Percentiles rank a stretch among this genome's conserved stretches.
These are phyloP conservation scores for Ambrosiella beaveri DNA, from an alignment of 2,329 filamentous ascomycete genomes.

Conservation along the genomic window DNA sequence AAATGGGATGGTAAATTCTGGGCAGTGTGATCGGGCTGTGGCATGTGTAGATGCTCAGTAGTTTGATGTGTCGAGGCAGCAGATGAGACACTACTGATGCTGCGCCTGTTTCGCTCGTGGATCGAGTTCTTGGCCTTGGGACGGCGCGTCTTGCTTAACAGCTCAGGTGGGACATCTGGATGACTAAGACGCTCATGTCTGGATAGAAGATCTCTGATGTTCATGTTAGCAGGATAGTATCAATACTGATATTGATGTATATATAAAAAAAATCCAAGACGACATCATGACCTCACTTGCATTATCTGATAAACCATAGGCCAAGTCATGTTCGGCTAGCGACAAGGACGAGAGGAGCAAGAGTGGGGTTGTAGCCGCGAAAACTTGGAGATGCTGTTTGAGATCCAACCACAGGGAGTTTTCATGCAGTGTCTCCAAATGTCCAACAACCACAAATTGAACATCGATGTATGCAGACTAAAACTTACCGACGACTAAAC, in stretches of 20 bases:
- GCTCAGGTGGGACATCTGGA: conserved; percentile 25
- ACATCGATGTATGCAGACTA: neutral
- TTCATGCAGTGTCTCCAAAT: neutral
- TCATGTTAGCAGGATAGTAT: conserved; percentile 32
- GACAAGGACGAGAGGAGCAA: neutral
- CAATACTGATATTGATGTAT: no score
- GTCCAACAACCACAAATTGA: conserved; percentile 1
- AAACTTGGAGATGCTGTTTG: neutral
- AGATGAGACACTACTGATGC: neutral
- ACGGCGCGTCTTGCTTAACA: conserved; percentile 22
- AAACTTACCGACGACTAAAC: conserved; percentile 41
- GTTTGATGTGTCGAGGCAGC: no score
- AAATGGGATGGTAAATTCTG: no score
- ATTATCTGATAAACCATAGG: no score
- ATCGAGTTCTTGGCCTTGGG: conserved; percentile 22
- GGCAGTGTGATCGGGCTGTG: no score
- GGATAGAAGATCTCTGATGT: conserved; percentile 46
- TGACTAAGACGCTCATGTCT: conserved; percentile 49
- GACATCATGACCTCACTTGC: no score
- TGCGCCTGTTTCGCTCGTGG: conserved; percentile 2
- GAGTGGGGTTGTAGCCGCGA: neutral
- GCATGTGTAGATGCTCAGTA: no score
- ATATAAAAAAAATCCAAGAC: no score
- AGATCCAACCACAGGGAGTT: neutral
- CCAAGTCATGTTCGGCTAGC: no score